Percentiles rank a stretch among this genome's conserved stretches.
Conservation (phyloP, 1,139 yeast genomes). For the Arxiozyma bovina region DNA sequence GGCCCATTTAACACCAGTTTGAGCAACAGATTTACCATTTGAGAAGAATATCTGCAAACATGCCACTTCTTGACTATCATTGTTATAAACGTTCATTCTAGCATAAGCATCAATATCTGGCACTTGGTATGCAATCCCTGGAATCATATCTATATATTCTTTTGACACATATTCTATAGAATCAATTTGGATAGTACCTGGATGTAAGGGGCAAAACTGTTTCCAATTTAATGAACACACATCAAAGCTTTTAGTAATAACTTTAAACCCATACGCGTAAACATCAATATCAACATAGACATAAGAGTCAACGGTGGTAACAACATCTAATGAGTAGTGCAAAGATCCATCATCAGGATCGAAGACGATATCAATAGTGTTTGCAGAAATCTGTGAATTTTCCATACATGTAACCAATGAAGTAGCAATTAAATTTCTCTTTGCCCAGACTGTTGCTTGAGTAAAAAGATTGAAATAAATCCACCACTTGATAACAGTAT, state of each 20-base stretch:
- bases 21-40: slow-evolving; percentile 69
- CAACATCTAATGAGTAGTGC: slow-evolving; percentile 52
- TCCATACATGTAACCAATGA: slow-evolving; percentile 73
- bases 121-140: slow-evolving; percentile 64
- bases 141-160: slow-evolving; percentile 45
- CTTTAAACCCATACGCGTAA: slow-evolving; percentile 66
- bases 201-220: slow-evolving; percentile 71
- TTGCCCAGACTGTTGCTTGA: slow-evolving; percentile 9
- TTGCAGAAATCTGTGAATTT: slow-evolving; percentile 54
- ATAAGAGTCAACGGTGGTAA: slow-evolving; percentile 51
- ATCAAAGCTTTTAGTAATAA: slow-evolving; percentile 46
- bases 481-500: neutral
- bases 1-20: slow-evolving; percentile 76
- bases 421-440: slow-evolving; percentile 46
- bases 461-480: neutral
- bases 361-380: slow-evolving; percentile 57
- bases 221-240: slow-evolving; percentile 57
- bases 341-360: slow-evolving; percentile 58
- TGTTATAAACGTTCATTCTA: slow-evolving; percentile 41
- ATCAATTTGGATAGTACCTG: slow-evolving; percentile 62
- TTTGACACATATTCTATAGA: slow-evolving; percentile 50
- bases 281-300: slow-evolving; percentile 55
- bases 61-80: slow-evolving; percentile 37
- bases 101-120: slow-evolving; percentile 76
- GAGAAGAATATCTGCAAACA: slow-evolving; percentile 64